A percentile compares a stretch with the other conserved stretches of the same genome.
These are phyloP conservation scores for Cladosporium sp. DNA, from an alignment of 2,329 filamentous ascomycete species.

Conservation along the genomic window DNA sequence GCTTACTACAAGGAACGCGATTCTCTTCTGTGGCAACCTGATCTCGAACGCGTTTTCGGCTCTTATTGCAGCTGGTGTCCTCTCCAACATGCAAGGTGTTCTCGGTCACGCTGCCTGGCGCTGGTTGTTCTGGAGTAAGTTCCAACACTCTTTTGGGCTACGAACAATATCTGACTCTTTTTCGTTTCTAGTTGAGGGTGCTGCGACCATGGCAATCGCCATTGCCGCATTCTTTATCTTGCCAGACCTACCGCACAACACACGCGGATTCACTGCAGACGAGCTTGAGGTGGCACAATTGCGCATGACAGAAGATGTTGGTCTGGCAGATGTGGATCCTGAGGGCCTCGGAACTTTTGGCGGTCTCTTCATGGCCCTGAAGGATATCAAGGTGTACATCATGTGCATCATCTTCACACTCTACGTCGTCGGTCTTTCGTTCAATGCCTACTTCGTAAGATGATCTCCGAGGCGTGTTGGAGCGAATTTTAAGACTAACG, in stretches of 20 bases:
- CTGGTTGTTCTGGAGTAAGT: slow-evolving; percentile 26
- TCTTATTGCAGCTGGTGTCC: slow-evolving; percentile 61
- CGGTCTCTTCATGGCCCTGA: slow-evolving; percentile 37
- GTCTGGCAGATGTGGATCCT: slow-evolving; percentile 52
- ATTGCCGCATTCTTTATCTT: slow-evolving; percentile 55
- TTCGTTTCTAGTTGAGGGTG: slow-evolving; percentile 51
- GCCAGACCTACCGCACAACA: slow-evolving; percentile 55
- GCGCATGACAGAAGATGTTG: slow-evolving; percentile 53
- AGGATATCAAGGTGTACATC: slow-evolving; percentile 43
- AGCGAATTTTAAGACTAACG: slow-evolving; percentile 28
- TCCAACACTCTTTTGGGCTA: background rate
- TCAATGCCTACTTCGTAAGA: slow-evolving; percentile 31
- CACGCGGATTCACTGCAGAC: slow-evolving; percentile 52
- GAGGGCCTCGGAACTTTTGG: slow-evolving; percentile 44
- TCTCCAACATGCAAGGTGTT: slow-evolving; percentile 60
- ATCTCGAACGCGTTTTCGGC: slow-evolving; percentile 55
- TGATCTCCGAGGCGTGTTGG: slow-evolving; percentile 34
- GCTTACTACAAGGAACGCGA: slow-evolving; percentile 51
- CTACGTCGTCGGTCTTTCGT: slow-evolving; percentile 31
- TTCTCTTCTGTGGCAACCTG: slow-evolving; percentile 53
- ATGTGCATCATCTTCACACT: slow-evolving; percentile 43
- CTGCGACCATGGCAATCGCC: slow-evolving; percentile 56
- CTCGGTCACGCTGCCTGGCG: slow-evolving; percentile 60
- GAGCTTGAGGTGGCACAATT: slow-evolving; percentile 55
- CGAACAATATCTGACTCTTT: slow-evolving; percentile 25